These are phyloP conservation scores for Periconia sp. DNA, from an alignment of 2,329 filamentous ascomycete genomes.

Conservation along the genomic window DNA sequence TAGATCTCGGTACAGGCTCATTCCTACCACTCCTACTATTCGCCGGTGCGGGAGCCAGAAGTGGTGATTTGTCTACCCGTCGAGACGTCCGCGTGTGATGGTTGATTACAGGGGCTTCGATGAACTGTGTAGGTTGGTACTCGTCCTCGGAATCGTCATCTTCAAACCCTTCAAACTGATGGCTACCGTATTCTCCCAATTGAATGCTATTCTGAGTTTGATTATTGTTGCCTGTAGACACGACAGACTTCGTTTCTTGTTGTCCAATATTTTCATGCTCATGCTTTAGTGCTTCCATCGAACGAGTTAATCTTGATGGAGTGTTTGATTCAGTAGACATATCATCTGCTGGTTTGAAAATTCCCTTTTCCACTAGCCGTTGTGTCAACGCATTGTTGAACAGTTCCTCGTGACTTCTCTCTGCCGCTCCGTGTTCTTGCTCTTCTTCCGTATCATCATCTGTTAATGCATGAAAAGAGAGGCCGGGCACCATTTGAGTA, in stretches of 20 bases:
- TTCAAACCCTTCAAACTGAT: not conserved
- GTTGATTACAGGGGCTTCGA: conserved; percentile 20
- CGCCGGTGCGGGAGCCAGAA: not conserved
- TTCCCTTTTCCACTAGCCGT: conserved; percentile 20
- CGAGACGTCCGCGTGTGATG: conserved; percentile 10
- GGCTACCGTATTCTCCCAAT: not conserved
- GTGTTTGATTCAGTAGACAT: not conserved
- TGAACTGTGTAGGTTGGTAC: conserved; percentile 33
- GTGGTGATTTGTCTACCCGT: conserved; percentile 1
- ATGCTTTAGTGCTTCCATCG: not conserved
- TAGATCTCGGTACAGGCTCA: not conserved
- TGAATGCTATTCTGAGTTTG: not conserved
- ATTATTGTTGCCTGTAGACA: not conserved
- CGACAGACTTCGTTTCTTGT: not conserved
- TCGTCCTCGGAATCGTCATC: conserved; percentile 19
- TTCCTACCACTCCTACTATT: too few species aligned
- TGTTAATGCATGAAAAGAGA: conserved; percentile 20
- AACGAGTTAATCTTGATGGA: not conserved
- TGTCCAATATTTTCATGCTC: not conserved
- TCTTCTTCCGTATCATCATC: conserved; percentile 19
- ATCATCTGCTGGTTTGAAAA: conserved; percentile 7
- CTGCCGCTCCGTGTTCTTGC: conserved; percentile 14
- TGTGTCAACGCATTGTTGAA: conserved; percentile 17
- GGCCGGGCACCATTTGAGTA: conserved; percentile 38
- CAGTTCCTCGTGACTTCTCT: conserved; percentile 13